phyloP scores from a whole-genome alignment of 306 rosid species.

The Trifolium subterraneum region DNA sequence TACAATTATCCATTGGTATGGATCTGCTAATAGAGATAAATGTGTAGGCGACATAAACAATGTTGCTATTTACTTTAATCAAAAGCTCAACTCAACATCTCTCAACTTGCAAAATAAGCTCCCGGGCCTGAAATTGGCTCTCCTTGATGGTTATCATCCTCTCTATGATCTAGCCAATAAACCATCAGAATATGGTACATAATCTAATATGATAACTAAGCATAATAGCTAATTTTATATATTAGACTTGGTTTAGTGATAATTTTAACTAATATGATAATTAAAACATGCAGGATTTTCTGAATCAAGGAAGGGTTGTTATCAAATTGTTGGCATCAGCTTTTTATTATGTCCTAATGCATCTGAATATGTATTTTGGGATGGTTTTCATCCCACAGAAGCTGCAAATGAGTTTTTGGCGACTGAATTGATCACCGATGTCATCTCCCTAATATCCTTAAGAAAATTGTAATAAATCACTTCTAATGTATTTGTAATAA shows the following conservation, averaged over 20 bases:
- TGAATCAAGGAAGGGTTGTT: slow-evolving; percentile 67
- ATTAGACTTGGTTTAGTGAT: too few relatives aligned
- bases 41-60: neutral
- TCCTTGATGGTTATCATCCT: slow-evolving; percentile 64
- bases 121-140: neutral
- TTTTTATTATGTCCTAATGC: slow-evolving; percentile 61
- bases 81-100: neutral
- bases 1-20: neutral
- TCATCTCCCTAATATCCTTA: neutral
- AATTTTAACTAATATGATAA: too few relatives aligned
- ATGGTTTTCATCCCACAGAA: slow-evolving; percentile 73
- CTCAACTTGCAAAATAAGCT: neutral
- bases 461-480: too few relatives aligned
- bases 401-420: slow-evolving; percentile 64
- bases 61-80: neutral
- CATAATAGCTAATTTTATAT: too few relatives aligned
- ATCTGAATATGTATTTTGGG: slow-evolving; percentile 79
- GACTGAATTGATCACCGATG: slow-evolving; percentile 26
- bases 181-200: slow-evolving; percentile 41
- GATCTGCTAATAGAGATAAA: neutral
- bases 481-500: too few relatives aligned
- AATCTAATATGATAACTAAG: neutral
- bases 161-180: slow-evolving; percentile 57
- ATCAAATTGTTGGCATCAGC: too few relatives aligned
- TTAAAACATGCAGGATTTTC: slow-evolving; percentile 67